Conservation (phyloP, 1,139 yeast species). For the Yamadazyma trypodendri region DNA sequence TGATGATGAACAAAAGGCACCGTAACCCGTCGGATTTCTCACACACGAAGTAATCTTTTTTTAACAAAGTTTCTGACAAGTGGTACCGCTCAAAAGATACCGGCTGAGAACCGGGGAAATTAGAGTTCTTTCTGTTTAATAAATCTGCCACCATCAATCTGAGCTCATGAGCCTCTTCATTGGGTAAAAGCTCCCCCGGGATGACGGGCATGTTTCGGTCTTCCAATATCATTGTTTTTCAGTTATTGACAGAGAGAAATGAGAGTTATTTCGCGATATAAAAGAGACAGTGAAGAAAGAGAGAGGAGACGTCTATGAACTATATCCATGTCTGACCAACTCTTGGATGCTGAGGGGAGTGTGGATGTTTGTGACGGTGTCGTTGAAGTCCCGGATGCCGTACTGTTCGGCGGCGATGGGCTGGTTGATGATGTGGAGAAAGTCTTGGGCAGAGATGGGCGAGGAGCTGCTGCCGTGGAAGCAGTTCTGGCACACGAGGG, state of each 20-base stretch:
- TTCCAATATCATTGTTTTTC: conserved; percentile 22
- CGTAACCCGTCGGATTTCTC: conserved; percentile 95
- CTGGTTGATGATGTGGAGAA: conserved; percentile 24
- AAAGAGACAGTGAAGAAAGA: neutral
- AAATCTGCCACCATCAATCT: conserved; percentile 69
- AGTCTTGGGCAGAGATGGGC: conserved; percentile 14
- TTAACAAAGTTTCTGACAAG: conserved; percentile 57
- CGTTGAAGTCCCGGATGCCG: conserved; percentile 31
- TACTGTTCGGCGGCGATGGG: conserved; percentile 36
- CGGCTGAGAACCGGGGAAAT: conserved; percentile 93
- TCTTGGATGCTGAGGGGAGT: conserved; percentile 1
- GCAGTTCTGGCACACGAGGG: conserved; percentile 35
- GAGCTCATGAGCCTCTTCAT: conserved; percentile 65
- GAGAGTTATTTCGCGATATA: neutral
- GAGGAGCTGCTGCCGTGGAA: conserved; percentile 18
- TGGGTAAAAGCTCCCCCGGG: conserved; percentile 79
- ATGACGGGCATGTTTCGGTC: conserved; percentile 75
- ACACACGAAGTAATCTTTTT: conserved; percentile 77
- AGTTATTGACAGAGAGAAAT: too few species aligned
- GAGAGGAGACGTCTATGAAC: neutral
- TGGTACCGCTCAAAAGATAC: conserved; percentile 83
- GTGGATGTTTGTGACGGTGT: conserved; percentile 18
- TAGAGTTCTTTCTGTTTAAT: conserved; percentile 49
- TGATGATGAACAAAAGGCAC: conserved; percentile 63
- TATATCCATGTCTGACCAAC: neutral